A percentile compares a stretch with the other conserved stretches of the same genome.
Evolutionary conservation across 2,329 filamentous ascomycete genomes (phyloP).

Genomic region (Trichoderma harzianum): DNA sequence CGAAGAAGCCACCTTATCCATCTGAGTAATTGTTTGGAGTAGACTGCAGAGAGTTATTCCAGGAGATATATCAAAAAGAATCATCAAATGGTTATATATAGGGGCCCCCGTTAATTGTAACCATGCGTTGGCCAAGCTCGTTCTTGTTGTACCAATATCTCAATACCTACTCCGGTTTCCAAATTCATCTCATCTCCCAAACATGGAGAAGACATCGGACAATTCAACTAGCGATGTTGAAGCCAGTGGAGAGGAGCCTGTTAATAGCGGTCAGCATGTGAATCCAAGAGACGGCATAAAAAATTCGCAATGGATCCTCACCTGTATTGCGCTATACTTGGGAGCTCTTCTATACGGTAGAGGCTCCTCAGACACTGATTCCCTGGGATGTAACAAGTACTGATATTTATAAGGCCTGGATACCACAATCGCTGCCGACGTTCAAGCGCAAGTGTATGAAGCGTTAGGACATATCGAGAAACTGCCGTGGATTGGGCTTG

Average conservation of each 20-base stretch:
- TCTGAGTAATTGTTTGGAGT: not conserved
- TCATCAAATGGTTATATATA: not conserved
- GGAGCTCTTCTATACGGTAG: constrained; percentile 1
- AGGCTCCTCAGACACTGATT: constrained; percentile 26
- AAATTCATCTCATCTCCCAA: not conserved
- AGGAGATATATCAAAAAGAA: not conserved
- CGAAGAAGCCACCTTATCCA: not conserved
- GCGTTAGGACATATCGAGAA: constrained; percentile 35
- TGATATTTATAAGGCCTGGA: not conserved
- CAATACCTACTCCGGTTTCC: not conserved
- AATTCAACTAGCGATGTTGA: not conserved
- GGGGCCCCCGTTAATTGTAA: not conserved
- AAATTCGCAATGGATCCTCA: not conserved
- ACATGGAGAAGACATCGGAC: not conserved
- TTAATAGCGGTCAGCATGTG: not conserved
- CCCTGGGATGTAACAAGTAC: not conserved
- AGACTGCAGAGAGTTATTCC: not conserved
- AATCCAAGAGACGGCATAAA: not conserved
- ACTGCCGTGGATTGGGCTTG: constrained; percentile 39
- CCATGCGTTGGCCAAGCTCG: not conserved
- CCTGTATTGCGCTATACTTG: not conserved
- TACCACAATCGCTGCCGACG: constrained; percentile 50
- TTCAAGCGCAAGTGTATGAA: constrained; percentile 42
- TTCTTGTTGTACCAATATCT: not conserved
- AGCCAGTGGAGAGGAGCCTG: not conserved